Evolutionary conservation across 2,329 filamentous ascomycete genomes (phyloP).

Genomic region (Macrophomina pseudophaseolina): DNA sequence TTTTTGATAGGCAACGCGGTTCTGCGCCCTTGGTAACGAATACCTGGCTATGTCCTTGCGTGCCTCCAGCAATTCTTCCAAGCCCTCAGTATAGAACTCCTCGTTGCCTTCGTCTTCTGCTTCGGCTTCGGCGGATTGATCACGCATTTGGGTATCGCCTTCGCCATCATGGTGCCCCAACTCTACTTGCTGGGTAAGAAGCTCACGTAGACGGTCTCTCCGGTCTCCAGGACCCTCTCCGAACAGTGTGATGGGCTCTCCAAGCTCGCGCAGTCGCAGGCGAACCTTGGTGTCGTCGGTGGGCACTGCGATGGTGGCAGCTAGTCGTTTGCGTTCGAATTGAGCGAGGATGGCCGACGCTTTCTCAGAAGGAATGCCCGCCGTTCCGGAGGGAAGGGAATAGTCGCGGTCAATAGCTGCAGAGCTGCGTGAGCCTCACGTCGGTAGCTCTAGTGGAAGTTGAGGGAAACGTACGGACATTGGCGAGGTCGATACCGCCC

Average conservation of each 20-base stretch:
- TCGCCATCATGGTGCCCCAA: slow-evolving; percentile 54
- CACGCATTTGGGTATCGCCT: slow-evolving; percentile 62
- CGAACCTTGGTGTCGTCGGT: slow-evolving; percentile 92
- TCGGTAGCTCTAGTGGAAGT: background rate
- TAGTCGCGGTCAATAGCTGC: slow-evolving; percentile 79
- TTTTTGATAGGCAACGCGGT: slow-evolving; percentile 76
- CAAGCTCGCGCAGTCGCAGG: slow-evolving; percentile 77
- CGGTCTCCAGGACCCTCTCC: slow-evolving; percentile 87
- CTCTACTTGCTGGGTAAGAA: slow-evolving; percentile 76
- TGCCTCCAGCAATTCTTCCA: slow-evolving; percentile 73
- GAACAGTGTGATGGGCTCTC: slow-evolving; percentile 94
- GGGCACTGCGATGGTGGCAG: slow-evolving; percentile 86
- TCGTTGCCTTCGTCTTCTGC: slow-evolving; percentile 69
- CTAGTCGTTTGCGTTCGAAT: slow-evolving; percentile 88
- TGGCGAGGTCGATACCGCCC: slow-evolving; percentile 64
- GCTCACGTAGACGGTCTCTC: slow-evolving; percentile 81
- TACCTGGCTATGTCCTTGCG: slow-evolving; percentile 80
- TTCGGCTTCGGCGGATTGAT: slow-evolving; percentile 42
- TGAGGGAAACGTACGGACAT: slow-evolving; percentile 61
- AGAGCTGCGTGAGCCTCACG: slow-evolving; percentile 10
- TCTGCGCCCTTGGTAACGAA: slow-evolving; percentile 81
- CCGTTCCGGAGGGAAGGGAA: slow-evolving; percentile 69
- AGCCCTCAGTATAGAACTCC: slow-evolving; percentile 92
- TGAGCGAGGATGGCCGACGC: slow-evolving; percentile 85
- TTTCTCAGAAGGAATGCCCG: slow-evolving; percentile 76